These are phyloP conservation scores for Termitomyces sp. DNA, from an alignment of 768 basidiomycete genomes.

Conservation along the genomic window DNA sequence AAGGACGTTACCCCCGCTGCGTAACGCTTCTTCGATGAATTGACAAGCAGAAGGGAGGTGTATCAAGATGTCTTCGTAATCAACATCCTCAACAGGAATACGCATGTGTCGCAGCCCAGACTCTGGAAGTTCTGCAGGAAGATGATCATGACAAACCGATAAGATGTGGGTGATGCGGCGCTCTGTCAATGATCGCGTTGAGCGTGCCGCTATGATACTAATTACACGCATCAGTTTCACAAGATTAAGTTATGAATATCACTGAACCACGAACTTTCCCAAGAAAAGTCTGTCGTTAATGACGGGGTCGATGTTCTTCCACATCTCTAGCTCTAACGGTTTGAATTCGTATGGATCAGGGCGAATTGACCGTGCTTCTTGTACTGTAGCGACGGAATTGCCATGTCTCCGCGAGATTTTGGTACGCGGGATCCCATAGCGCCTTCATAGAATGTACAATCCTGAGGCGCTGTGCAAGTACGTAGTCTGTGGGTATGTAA, in stretches of 20 bases:
- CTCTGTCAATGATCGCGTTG: constrained; percentile 66
- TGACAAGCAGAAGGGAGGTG: constrained; percentile 60
- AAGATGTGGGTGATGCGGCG: constrained; percentile 76
- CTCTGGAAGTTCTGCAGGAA: constrained; percentile 65
- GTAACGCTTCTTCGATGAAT: constrained; percentile 61
- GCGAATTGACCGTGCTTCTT: constrained; percentile 14
- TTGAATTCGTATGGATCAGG: constrained; percentile 10
- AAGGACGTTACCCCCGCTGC: constrained; percentile 53
- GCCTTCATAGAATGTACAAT: constrained; percentile 10
- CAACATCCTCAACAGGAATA: constrained; percentile 65
- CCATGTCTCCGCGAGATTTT: constrained; percentile 20
- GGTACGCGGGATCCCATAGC: constrained; percentile 4
- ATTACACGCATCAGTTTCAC: constrained; percentile 13
- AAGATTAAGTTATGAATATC: constrained; percentile 10
- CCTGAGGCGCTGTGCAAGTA: constrained; percentile 27
- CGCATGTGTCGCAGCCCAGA: constrained; percentile 68
- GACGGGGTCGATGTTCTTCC: constrained; percentile 66
- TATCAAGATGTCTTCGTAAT: constrained; percentile 65
- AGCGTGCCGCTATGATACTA: constrained; percentile 67
- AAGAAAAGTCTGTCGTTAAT: constrained; percentile 63
- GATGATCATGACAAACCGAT: constrained; percentile 69
- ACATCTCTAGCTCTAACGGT: constrained; percentile 30
- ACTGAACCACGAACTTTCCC: constrained; percentile 58
- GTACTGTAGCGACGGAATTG: constrained; percentile 19
- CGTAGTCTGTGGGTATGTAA: constrained; percentile 10